Base-by-base conservation (phyloP, 2,329 filamentous ascomycete genomes). In the Teratosphaeriaceae sp. region DNA sequence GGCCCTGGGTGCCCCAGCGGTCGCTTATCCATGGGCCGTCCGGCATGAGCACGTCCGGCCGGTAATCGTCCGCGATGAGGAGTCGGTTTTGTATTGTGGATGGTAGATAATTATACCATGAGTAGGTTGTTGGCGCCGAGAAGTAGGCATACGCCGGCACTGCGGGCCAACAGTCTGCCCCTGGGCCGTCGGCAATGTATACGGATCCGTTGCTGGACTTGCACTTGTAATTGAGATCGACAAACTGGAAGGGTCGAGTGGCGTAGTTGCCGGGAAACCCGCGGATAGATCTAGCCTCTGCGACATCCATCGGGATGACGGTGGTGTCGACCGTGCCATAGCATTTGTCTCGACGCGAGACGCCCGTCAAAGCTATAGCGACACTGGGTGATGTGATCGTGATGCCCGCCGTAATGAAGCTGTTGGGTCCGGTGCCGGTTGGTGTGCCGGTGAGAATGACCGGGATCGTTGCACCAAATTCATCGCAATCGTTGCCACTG, bases 301-400 rank as follows among this genome's bases (percentile, higher is more conserved):
- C 16, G 9, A 18, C 16, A 12, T 19, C 16, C 7, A 36, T 15
- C 8, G 33, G 33, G n/a, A 36, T 36, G 33, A 36, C 20, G 7
- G 33, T 36, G 5, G 9, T 9, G 9, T 19, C 20, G 6, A 36
- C 20, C 11, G 33, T 36, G 7, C 16, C 20, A 20, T 20, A 36
- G 15, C 33, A 36, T 20, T 15, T 15, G 20, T 36, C 33, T 22
- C n/a, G 6, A 15, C 33, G 33, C 8, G 9, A 9, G 33, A 36
- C 20, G 20, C 33, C 19, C 5, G 33, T 36, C 5, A 36, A 18
- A 5, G 33, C 16, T 19, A 36, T 36, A 21, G 16, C 33, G 9
- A 36, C 33, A 20, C 33, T 36, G 9, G 33, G 33, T 18, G 33
- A 36, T 11, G 33, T 36, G 15, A 36, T 36, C 15, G 33, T 36